Percentiles rank a stretch among this genome's conserved stretches.
phyloP scores from a whole-genome alignment of 371 early-diverging fungal species.

The Sporodiniella umbellata region DNA sequence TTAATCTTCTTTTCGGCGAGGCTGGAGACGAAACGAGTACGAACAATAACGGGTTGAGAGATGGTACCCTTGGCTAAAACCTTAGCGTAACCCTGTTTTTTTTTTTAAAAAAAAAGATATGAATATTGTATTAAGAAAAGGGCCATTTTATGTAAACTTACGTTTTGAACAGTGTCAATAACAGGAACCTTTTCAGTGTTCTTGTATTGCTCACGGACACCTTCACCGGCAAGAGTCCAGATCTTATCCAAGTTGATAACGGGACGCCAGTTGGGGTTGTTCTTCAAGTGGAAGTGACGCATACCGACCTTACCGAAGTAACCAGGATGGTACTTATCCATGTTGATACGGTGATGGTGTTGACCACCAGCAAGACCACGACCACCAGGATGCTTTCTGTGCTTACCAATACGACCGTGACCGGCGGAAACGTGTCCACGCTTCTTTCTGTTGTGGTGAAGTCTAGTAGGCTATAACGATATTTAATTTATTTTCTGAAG shows the following conservation, averaged over 20 bases:
- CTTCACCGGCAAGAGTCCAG: constrained; percentile 93
- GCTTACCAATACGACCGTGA: constrained; percentile 97
- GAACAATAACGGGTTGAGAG: constrained; percentile 97
- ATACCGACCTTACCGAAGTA: constrained; percentile 99
- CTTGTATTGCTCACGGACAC: constrained; percentile 83
- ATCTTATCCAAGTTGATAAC: constrained; percentile 93
- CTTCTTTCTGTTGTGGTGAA: constrained; percentile 85
- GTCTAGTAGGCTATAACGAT: constrained; percentile 74
- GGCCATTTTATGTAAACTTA: no score
- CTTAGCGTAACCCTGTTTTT: constrained; percentile 88
- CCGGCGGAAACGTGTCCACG: constrained; percentile 94
- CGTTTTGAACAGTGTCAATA: constrained; percentile 84
- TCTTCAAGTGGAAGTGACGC: constrained; percentile 98
- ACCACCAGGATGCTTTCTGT: constrained; percentile 99
- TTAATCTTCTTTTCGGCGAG: constrained; percentile 99
- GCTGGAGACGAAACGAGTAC: constrained; percentile 93
- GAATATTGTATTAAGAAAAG: no score
- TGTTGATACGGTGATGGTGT: constrained; percentile 99
- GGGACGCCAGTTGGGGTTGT: constrained; percentile 87
- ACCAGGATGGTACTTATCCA: constrained; percentile 99
- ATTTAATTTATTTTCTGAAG: neutral
- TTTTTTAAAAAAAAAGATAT: neutral
- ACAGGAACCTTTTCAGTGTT: constrained; percentile 93
- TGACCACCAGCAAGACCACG: constrained; percentile 99
- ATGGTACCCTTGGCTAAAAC: constrained; percentile 96